Evolutionary conservation across 805 yeast genomes (phyloP), one percentile per base, ranked within the genome.

Genomic region (Starmerella davenportii): DNA sequence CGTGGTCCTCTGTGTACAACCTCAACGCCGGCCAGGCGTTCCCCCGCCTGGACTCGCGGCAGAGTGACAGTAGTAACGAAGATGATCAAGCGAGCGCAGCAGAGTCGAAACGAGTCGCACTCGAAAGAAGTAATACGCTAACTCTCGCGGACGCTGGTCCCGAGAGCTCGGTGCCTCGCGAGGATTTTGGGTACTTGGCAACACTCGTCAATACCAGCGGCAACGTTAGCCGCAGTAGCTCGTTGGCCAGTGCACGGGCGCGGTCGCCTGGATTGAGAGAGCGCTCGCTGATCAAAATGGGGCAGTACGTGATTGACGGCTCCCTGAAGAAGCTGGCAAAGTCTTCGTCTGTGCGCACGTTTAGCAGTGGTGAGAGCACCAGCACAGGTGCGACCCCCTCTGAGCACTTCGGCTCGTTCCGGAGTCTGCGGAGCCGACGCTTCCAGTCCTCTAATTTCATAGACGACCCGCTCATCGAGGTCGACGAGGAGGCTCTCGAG

Each of bases 181-280:
- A 54, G 37, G 59, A 56, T 38, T 56, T 56, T 34, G 41, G 55
- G 20, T 55, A 56, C 39, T 42, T 57, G 36, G 61, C 59, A 0
- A 50, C 54, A 5, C 43, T 54, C 8, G 57, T 56, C 2, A 49
- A 50, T n/a, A 53, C 54, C 19, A 52, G 44, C 30, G 36, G 35
- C 20, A 34, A 34, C 24, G 35, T 4, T 35, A 42, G 21, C 24
- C 34, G 5, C 43, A 37, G 4, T 17, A 28, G 2, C 24, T 31
- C n/a, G 42, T 48, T 19, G 44, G 52, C 17, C 5, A 29, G 19
- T 14, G 15, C 19, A 5, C 32, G 32, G 16, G 19, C 19, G 5
- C 16, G 19, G 15, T 54, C 53, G 27, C 56, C 59, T 0, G 56
- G 53, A 21, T 39, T 57, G 38, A 47, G 61, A 8, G 60, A 57